Evolutionary conservation across 371 early-diverging fungal species (phyloP), one percentile per base, ranked within the genome.

Genomic region (Mucor circinelloides): DNA sequence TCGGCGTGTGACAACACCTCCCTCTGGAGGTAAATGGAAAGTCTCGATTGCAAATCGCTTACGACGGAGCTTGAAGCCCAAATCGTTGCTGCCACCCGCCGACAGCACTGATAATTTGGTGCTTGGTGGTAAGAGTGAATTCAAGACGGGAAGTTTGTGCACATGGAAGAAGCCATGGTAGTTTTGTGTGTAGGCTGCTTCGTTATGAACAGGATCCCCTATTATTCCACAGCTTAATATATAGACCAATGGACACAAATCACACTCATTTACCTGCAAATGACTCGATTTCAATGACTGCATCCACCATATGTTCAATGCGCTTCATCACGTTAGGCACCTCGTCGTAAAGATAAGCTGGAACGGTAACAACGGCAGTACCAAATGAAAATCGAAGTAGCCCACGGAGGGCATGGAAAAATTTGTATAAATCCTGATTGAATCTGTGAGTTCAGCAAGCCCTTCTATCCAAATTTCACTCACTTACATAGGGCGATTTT

Each of bases 91-190:
- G 2, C 87, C 85, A 6, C 84, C 86, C 6, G 81, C 87, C 31
- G 86, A 83, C 10, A 92, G 74, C 5, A 90, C 84, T 0, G 93
- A 89, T 6, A 93, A 70, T 42, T 92, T 89, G 25, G 86, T 84
- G 15, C 89, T 88, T 5, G 94, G 85, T 13, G 93, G 88, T 8
- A 92, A 80, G n/a, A 94, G 80, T 1, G 94, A 88, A 63, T 95
- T 90, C 9, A 95, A 75, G 1, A 89, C 85, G 2, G 94, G 92
- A 13, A 93, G 73, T 71, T 93, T 92, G 77, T 90, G 91, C 2
- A 95, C 90, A 76, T 94, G 91, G 76, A 97, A 84, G 60, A 96
- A 87, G 0, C 98, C 98, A 74, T 95, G 94, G 69, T 95, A 97
- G 12, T 89, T 91, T 50, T 90, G 85, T 9, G 87, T 83, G 17